phyloP scores from a whole-genome alignment of 108 stramenopile species.

The Cyclotella choctawhatcheeana region DNA sequence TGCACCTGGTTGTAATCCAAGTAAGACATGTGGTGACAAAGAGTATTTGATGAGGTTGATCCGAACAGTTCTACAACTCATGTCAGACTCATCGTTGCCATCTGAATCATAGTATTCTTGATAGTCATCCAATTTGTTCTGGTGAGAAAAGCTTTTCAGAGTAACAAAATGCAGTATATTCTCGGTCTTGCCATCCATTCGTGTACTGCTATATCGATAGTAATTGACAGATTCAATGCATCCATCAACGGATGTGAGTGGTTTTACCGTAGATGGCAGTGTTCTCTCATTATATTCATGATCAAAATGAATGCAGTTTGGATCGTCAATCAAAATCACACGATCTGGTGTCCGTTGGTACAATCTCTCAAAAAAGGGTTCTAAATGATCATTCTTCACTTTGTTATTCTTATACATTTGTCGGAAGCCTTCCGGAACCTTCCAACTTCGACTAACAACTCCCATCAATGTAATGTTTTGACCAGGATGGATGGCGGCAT shows the following conservation, averaged over 20 bases:
- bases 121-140: not conserved
- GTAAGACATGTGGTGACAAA: conserved; percentile 47
- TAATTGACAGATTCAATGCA: conserved; percentile 47
- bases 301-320: conserved; percentile 46
- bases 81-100: not conserved
- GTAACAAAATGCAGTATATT: conserved; percentile 44
- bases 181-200: conserved; percentile 16
- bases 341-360: conserved; percentile 57
- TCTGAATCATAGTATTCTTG: conserved; percentile 4
- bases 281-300: conserved; percentile 5
- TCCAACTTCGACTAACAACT: conserved; percentile 66
- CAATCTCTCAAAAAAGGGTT: conserved; percentile 41
- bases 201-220: conserved; percentile 12
- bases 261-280: conserved; percentile 41
- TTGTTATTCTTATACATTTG: not conserved
- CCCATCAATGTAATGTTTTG: conserved; percentile 51
- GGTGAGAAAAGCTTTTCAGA: conserved; percentile 21
- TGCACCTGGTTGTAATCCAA: conserved; percentile 62
- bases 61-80: not conserved
- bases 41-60: conserved; percentile 64
- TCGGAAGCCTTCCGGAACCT: conserved; percentile 54
- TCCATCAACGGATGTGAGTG: conserved; percentile 45
- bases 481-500: conserved; percentile 70
- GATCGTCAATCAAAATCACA: conserved; percentile 66
- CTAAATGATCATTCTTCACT: not conserved